These are phyloP conservation scores for Candida michaelii DNA, from an alignment of 805 yeast genomes.

Conservation along the genomic window DNA sequence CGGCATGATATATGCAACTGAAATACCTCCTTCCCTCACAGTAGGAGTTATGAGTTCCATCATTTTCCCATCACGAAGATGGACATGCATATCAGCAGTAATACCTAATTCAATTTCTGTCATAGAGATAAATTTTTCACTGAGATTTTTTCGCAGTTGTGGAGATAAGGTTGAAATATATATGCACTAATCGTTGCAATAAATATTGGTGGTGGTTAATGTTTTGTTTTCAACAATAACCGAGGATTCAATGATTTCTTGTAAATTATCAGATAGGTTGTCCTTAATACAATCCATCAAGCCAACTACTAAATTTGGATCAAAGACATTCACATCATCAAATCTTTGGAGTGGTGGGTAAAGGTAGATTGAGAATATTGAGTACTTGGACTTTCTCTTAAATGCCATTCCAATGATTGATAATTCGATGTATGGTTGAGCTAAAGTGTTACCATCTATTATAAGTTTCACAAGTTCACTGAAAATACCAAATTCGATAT, in stretches of 20 bases:
- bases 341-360: conserved; percentile 14
- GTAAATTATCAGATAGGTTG: conserved; percentile 1
- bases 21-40: conserved; percentile 84
- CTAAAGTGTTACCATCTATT: conserved; percentile 9
- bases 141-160: neutral
- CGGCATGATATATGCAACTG: conserved; percentile 95
- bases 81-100: conserved; percentile 94
- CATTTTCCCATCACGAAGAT: conserved; percentile 91
- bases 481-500: conserved; percentile 12
- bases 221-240: conserved; percentile 9
- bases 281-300: conserved; percentile 7
- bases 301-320: conserved; percentile 2
- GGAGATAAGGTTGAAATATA: too few species aligned
- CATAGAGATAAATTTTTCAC: neutral
- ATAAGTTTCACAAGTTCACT: conserved; percentile 13
- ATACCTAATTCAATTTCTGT: conserved; percentile 55
- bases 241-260: neutral
- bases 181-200: neutral
- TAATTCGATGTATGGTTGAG: conserved; percentile 9
- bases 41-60: conserved; percentile 90
- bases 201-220: conserved; percentile 4
- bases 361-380: conserved; percentile 19
- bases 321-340: conserved; percentile 8
- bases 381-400: conserved; percentile 13
- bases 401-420: conserved; percentile 17